These are phyloP conservation scores for Mytilinidion resinicola DNA, from an alignment of 495 filamentous ascomycete genomes.

Conservation along the genomic window DNA sequence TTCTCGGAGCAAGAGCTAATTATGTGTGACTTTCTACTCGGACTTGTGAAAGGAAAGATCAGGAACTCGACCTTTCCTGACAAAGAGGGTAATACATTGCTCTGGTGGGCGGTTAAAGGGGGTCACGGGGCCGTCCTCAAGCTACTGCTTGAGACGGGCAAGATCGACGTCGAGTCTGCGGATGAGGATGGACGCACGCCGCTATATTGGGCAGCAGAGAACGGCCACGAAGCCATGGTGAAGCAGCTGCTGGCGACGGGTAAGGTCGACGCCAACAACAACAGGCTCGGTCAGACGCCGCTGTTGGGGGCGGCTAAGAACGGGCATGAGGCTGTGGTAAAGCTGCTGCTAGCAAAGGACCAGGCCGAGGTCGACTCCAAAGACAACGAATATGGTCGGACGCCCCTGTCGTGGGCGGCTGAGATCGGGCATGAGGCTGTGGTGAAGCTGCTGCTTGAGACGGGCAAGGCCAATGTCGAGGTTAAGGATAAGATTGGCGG, in stretches of 20 bases:
- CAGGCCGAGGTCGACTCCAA: not conserved
- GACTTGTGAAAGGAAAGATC: constrained; percentile 23
- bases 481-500: not conserved
- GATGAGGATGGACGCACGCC: constrained; percentile 3
- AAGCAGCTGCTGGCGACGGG: constrained; percentile 11
- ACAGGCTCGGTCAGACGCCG: constrained; percentile 8
- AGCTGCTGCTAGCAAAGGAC: not conserved
- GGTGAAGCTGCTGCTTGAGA: not conserved
- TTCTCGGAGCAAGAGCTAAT: constrained; percentile 8
- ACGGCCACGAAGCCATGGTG: constrained; percentile 1
- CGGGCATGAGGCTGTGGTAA: constrained; percentile 6
- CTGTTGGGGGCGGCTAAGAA: constrained; percentile 10
- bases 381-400: not conserved
- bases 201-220: constrained; percentile 4
- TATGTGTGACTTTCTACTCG: constrained; percentile 22
- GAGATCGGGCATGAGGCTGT: constrained; percentile 5
- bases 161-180: constrained; percentile 9
- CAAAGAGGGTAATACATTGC: constrained; percentile 1
- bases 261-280: not conserved
- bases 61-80: constrained; percentile 5
- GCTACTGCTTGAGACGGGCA: constrained; percentile 2
- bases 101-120: constrained; percentile 3
- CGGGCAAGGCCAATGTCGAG: not conserved
- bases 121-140: constrained; percentile 7
- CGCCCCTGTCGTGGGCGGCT: not conserved